Conservation (phyloP, 305 asterid genomes). For the Striga hermonthica region DNA sequence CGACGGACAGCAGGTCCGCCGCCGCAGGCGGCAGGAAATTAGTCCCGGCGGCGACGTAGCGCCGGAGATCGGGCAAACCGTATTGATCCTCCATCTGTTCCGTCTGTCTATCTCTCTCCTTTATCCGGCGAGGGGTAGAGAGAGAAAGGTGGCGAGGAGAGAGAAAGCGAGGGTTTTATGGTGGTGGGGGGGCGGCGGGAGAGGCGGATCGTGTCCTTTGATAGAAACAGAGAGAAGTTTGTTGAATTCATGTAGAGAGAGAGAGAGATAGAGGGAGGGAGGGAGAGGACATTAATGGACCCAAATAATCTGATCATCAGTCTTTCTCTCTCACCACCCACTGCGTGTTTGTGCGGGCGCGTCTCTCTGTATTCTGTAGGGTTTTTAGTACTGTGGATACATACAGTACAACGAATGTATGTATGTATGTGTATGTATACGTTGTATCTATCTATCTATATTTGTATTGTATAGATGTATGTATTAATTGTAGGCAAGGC, state of each 20-base stretch:
- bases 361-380: constrained; percentile 31
- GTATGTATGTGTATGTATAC: constrained; percentile 11
- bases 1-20: constrained; percentile 39
- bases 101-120: neutral
- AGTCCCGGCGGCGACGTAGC: constrained; percentile 40
- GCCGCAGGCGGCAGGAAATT: constrained; percentile 37
- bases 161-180: constrained; percentile 6
- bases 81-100: constrained; percentile 49
- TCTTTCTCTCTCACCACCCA: neutral
- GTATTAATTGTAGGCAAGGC: too few relatives aligned
- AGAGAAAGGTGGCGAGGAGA: neutral
- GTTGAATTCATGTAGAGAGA: constrained; percentile 40
- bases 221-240: constrained; percentile 32
- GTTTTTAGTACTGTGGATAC: constrained; percentile 15
- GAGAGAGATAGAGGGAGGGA: neutral
- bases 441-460: neutral
- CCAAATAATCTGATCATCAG: too few relatives aligned
- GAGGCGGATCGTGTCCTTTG: constrained; percentile 62
- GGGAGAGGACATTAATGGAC: too few relatives aligned
- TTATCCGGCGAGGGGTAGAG: neutral
- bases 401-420: neutral
- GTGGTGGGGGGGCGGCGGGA: constrained; percentile 47
- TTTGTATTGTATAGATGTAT: neutral
- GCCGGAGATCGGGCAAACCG: constrained; percentile 47
- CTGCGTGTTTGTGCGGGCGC: constrained; percentile 4